Percentiles rank a stretch among this genome's conserved stretches.
Evolutionary conservation across 2,329 filamentous ascomycete species (phyloP).

Genomic region (Cercospora sojina): DNA sequence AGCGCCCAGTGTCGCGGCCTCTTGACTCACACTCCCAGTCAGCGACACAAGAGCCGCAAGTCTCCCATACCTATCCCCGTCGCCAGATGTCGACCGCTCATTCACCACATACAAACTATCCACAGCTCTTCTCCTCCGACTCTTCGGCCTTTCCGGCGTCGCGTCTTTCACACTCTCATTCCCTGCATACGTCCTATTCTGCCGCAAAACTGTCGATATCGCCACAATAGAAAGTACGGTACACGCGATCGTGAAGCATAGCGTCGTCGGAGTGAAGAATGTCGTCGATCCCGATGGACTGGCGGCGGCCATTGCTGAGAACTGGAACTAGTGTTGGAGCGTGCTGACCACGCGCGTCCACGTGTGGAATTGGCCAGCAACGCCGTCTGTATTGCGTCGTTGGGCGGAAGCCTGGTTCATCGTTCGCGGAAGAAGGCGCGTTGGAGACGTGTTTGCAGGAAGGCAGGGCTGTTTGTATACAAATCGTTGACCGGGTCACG

Average conservation of each 20-base stretch:
- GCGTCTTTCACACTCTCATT: neutral
- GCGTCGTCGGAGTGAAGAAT: conserved; percentile 28
- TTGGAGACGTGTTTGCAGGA: neutral
- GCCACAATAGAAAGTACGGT: conserved; percentile 31
- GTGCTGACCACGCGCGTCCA: neutral
- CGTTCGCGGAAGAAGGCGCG: neutral
- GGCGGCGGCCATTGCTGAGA: neutral
- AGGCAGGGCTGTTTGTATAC: neutral
- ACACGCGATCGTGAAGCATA: conserved; percentile 31
- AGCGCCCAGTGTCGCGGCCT: neutral
- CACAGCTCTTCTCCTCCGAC: conserved; percentile 12
- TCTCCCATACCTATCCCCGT: neutral
- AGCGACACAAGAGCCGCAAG: conserved; percentile 8
- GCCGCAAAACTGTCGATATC: conserved; percentile 27
- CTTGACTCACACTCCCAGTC: neutral
- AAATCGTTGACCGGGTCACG: neutral
- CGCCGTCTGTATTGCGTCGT: neutral
- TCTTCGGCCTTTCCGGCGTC: neutral
- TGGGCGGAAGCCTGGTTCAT: neutral
- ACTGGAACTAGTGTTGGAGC: neutral
- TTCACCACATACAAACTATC: conserved; percentile 13
- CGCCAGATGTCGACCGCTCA: neutral
- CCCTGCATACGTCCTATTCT: neutral
- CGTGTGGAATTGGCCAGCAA: neutral
- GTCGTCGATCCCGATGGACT: conserved; percentile 1